Base-by-base conservation (phyloP, 768 basidiomycete species). In the Russula earlei region DNA sequence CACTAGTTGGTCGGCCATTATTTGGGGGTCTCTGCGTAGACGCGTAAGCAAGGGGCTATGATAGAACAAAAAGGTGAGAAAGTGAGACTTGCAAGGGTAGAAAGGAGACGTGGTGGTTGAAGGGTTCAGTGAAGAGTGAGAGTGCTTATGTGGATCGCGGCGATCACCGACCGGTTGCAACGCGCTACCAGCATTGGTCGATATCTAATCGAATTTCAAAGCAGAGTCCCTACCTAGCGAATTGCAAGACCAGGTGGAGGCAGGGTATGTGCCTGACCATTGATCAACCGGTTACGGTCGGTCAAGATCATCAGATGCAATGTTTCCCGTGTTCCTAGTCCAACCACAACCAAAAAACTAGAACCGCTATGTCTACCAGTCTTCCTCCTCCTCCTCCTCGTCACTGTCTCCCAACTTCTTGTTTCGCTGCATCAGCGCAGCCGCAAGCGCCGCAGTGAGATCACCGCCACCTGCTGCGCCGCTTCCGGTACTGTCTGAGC, bases 331-430 rank as follows among this genome's bases (percentile, higher is more conserved):
- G n/a, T n/a, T n/a, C n/a, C n/a, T n/a, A n/a, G n/a, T n/a, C n/a
- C n/a, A n/a, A n/a, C 31, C 31, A 33, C 31, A 33, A 33, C 31
- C n/a, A n/a, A n/a, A 31, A 31, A n/a, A 27, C 25, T 27, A 45
- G 17, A 10, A n/a, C n/a, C 10, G 8, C 29, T 19, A 40, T 14
- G 43, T 48, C 46, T 54, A 58, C 61, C 61, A 62, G 41, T 69
- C 67, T 41, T 70, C 69, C 29, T 70, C 69, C 10, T 69, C 67
- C 3, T 70, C 67, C 5, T 70, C 70, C 6, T 70, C 67, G 29
- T 68, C 67, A 64, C 86, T 88, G 62, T 92, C 90, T 2, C 87
- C 91, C 62, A 95, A 72, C 65, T 88, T 85, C 72, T 87, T 91
- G 67, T 89, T 95, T 62, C 93, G 73, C 67, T 85, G 81, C 63